Evolutionary conservation across 2,329 filamentous ascomycete genomes (phyloP), one percentile per base, ranked within the genome.

Genomic region (Alternaria triticina): DNA sequence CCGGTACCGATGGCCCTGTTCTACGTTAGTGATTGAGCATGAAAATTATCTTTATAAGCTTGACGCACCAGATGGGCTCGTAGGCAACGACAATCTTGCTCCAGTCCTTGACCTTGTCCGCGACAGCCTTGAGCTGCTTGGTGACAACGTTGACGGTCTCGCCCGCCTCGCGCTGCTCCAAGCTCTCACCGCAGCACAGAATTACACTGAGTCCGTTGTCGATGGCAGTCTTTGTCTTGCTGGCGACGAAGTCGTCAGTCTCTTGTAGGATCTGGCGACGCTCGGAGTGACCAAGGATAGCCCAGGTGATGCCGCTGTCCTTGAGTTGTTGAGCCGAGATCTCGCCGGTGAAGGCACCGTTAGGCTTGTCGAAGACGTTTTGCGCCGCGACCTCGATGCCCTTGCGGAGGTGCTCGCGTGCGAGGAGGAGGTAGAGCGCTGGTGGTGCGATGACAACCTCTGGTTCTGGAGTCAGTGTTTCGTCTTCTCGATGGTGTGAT

Each of bases 351-450:
- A 92, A 98, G 75, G 96, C 96, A 75, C 96, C 96, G 82, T 96
- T 94, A 81, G 94, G 93, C 88, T 95, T 95, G 87, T 98, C 92
- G 84, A 89, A 98, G 82, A 98, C 93, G 84, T 99, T 99, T 86
- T 99, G 96, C 61, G 96, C 91, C 61, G 95, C 92, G 68, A 99
- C 92, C 78, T 92, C 91, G 80, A 99, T 86, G 70, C 90, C 89
- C 74, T 87, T 79, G 80, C 90, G 89, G 76, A 95, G 88, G 78
- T 90, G 86, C 81, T 96, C 90, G 76, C 93, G 93, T 78, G 94
- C 89, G 70, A 94, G 89, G 78, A 93, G 88, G 75, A 99, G 93
- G 87, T 97, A 98, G 79, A 98, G 87, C 62, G 93, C 83, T 51
- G 96, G 93, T 68, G 96, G 96, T 68, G 96, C 89, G 82, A 99